phyloP scores from a whole-genome alignment of 2,329 filamentous ascomycete species.

The Aspergillus japonicus region DNA sequence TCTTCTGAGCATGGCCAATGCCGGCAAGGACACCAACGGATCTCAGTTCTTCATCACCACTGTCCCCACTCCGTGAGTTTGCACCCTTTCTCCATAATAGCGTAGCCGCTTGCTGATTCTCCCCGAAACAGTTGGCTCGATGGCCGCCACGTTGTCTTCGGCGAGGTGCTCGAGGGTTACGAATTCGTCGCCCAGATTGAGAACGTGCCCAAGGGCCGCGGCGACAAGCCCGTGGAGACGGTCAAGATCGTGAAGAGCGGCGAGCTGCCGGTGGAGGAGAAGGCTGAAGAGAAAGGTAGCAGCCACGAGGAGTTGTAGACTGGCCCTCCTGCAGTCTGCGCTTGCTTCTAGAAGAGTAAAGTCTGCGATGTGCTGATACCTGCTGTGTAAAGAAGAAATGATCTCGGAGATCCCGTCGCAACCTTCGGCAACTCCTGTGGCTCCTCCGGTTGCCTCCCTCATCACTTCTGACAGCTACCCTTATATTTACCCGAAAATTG shows the following conservation, averaged over 20 bases:
- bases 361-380: conserved; percentile 35
- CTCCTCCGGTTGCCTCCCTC: conserved; percentile 8
- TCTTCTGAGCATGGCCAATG: conserved; percentile 65
- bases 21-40: conserved; percentile 64
- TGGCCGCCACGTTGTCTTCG: conserved; percentile 66
- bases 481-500: conserved; percentile 16
- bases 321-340: conserved; percentile 24
- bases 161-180: conserved; percentile 64
- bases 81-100: neutral
- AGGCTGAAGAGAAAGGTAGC: conserved; percentile 57
- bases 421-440: conserved; percentile 7
- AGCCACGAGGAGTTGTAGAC: conserved; percentile 65
- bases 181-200: conserved; percentile 62
- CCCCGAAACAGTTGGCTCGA: conserved; percentile 54
- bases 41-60: conserved; percentile 69
- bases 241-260: conserved; percentile 67
- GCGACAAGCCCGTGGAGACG: conserved; percentile 57
- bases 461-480: conserved; percentile 11
- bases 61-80: conserved; percentile 51
- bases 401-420: conserved; percentile 17
- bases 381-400: conserved; percentile 21
- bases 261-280: conserved; percentile 52
- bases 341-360: conserved; percentile 25
- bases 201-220: conserved; percentile 56
- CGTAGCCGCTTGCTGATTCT: conserved; percentile 9